Conservation (phyloP, 2,329 filamentous ascomycete genomes). For the Colletotrichum costaricense region DNA sequence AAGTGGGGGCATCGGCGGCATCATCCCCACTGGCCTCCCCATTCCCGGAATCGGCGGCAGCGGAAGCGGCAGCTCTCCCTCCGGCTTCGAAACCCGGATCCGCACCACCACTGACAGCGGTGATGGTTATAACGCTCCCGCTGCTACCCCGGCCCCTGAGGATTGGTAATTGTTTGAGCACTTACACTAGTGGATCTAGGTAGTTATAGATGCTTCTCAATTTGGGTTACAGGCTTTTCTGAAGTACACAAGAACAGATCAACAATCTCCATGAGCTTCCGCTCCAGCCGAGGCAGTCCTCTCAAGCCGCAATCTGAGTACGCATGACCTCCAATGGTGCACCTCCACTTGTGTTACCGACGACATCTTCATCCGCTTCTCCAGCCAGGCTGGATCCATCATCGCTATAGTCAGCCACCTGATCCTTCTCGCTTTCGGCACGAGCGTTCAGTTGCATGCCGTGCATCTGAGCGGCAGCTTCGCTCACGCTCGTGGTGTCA, state of each 20-base stretch:
- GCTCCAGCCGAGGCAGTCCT: too few species aligned
- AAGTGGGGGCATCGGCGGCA: too few species aligned
- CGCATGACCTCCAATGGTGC: background rate
- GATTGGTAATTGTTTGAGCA: background rate
- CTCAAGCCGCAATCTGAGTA: background rate
- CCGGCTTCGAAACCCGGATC: constrained; percentile 2
- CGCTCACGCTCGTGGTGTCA: background rate
- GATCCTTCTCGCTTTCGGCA: background rate
- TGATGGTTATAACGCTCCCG: background rate
- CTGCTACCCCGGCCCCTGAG: background rate
- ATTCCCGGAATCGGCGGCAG: background rate
- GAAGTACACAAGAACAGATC: too few species aligned
- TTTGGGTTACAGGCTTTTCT: too few species aligned
- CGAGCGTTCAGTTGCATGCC: background rate
- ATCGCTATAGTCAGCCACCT: background rate
- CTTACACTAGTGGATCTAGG: too few species aligned
- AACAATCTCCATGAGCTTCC: too few species aligned
- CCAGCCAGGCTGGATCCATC: background rate
- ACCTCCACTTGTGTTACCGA: too few species aligned
- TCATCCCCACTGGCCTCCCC: background rate
- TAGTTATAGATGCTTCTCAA: too few species aligned
- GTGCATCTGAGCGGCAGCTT: background rate
- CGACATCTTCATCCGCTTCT: background rate
- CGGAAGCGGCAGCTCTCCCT: constrained; percentile 3
- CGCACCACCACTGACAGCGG: background rate